Evolutionary conservation across 169 alveolate species (phyloP).

Genomic region (Plasmodium vinckei): DNA sequence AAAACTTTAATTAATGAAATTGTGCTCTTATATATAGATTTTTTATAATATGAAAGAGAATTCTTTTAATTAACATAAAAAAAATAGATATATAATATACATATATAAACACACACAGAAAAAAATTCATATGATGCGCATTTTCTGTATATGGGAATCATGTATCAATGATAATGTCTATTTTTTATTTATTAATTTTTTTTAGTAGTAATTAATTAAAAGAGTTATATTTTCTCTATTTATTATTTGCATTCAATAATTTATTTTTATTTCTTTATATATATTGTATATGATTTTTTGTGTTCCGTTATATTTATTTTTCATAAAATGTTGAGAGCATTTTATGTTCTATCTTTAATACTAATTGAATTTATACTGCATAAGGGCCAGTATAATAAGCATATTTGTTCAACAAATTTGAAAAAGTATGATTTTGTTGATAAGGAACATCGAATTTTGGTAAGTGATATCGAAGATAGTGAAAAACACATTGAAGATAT

Average conservation of each 20-base stretch:
- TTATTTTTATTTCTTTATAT: background rate
- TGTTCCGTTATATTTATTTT: conserved; percentile 1
- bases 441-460: conserved; percentile 15
- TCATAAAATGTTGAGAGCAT: conserved; percentile 31
- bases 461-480: background rate
- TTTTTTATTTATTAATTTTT: conserved; percentile 1
- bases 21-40: too few species aligned
- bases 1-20: too few species aligned
- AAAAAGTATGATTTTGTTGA: conserved; percentile 16
- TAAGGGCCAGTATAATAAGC: conserved; percentile 10
- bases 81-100: too few species aligned
- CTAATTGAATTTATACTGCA: conserved; percentile 24
- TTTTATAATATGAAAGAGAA: too few species aligned
- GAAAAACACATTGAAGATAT: conserved; percentile 15
- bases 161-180: too few species aligned
- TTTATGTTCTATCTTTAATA: conserved; percentile 50
- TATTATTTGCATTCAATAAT: too few species aligned
- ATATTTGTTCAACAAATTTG: conserved; percentile 6
- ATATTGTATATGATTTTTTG: conserved; percentile 4
- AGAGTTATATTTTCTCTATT: too few species aligned
- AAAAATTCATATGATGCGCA: too few species aligned
- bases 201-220: background rate
- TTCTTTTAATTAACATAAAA: too few species aligned
- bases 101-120: too few species aligned
- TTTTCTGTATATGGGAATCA: too few species aligned